A percentile compares a stretch with the other conserved stretches of the same genome.
Conservation (phyloP, 306 rosid species). For the Vicia villosa region DNA sequence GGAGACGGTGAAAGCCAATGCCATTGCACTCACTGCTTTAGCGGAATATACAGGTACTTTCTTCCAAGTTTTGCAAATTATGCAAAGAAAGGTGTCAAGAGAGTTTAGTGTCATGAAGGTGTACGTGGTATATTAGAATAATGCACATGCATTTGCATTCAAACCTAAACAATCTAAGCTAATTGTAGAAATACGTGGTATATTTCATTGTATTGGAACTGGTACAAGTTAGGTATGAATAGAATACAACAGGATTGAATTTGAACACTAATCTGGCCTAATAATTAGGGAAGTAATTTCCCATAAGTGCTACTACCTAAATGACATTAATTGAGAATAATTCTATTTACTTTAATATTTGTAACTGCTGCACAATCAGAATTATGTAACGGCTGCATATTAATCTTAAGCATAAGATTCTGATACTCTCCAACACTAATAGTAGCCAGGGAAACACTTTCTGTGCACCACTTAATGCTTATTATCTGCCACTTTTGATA, state of each 20-base stretch:
- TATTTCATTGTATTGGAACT: background rate
- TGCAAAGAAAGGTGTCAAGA: background rate
- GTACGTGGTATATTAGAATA: too few species aligned
- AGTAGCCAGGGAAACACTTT: background rate
- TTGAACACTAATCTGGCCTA: background rate
- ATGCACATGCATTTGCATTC: background rate
- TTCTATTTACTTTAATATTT: too few species aligned
- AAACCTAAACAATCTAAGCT: background rate
- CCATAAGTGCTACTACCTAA: background rate
- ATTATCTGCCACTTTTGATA: background rate
- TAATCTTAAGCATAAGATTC: too few species aligned
- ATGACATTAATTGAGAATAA: background rate
- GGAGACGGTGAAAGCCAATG: slow-evolving; percentile 81
- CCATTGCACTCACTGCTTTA: slow-evolving; percentile 79
- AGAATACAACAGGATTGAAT: background rate
- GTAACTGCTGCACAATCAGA: too few species aligned
- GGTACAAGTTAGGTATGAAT: background rate
- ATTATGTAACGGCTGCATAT: too few species aligned
- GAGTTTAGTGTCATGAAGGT: background rate
- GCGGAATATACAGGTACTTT: slow-evolving; percentile 84
- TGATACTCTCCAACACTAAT: background rate
- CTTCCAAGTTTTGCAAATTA: slow-evolving; percentile 30
- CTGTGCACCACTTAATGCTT: background rate
- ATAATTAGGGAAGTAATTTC: background rate
- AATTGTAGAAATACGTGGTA: background rate